Percentiles rank a stretch among this genome's conserved stretches.
Conservation (phyloP, 1,139 yeast genomes). For the Kurtzmaniella quercitrusa region DNA sequence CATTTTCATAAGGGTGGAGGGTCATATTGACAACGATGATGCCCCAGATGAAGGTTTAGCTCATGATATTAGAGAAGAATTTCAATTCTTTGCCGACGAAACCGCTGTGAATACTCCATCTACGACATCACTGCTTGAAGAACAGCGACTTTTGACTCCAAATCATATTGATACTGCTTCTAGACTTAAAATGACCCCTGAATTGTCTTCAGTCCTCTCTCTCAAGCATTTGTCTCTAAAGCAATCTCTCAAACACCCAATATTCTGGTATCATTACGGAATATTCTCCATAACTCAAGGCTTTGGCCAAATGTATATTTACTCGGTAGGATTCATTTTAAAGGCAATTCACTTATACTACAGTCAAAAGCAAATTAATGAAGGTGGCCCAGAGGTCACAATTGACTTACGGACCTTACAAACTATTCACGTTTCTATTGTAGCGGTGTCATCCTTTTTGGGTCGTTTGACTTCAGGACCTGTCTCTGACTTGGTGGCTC, state of each 20-base stretch:
- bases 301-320: constrained; percentile 75
- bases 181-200: constrained; percentile 1
- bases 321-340: constrained; percentile 67
- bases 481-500: constrained; percentile 57
- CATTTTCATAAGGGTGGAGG: constrained; percentile 27
- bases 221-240: constrained; percentile 15
- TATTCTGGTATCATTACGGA: constrained; percentile 46
- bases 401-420: constrained; percentile 42
- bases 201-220: constrained; percentile 2
- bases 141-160: background rate
- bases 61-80: constrained; percentile 2
- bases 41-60: background rate
- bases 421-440: constrained; percentile 67
- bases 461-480: constrained; percentile 73
- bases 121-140: constrained; percentile 4
- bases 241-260: constrained; percentile 20
- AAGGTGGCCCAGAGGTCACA: background rate
- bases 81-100: constrained; percentile 1
- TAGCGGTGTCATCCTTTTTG: constrained; percentile 61
- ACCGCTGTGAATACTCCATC: constrained; percentile 1
- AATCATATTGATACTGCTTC: background rate
- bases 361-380: constrained; percentile 10
- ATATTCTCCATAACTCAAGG: constrained; percentile 65
- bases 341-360: constrained; percentile 42
- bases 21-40: constrained; percentile 16